Conservation (phyloP, 768 basidiomycete species). For the Termitomyces sp. region DNA sequence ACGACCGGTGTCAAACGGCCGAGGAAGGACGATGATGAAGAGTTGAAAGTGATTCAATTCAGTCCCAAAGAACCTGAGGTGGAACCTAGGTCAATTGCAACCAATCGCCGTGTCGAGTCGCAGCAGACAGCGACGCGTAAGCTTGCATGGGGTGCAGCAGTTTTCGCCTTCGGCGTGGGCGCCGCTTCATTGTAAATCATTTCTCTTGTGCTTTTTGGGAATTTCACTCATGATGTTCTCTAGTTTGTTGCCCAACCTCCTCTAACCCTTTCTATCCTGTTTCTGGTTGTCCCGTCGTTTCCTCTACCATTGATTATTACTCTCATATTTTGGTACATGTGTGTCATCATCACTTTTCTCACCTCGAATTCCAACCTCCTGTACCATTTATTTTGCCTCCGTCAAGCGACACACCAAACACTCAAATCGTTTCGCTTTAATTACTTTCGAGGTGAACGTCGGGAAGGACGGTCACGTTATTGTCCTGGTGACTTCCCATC, state of each 20-base stretch:
- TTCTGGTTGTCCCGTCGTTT: background rate
- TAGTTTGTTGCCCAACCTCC: constrained; percentile 51
- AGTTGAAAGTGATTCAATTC: constrained; percentile 34
- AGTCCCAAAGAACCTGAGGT: constrained; percentile 66
- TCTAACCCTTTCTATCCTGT: constrained; percentile 23
- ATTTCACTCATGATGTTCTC: constrained; percentile 1
- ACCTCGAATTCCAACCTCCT: constrained; percentile 9
- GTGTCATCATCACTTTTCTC: constrained; percentile 10
- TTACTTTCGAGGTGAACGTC: constrained; percentile 3
- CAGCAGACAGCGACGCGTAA: constrained; percentile 67
- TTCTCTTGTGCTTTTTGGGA: background rate
- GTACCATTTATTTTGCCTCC: constrained; percentile 10
- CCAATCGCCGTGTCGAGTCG: constrained; percentile 58
- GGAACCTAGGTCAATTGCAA: constrained; percentile 42
- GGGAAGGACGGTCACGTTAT: background rate
- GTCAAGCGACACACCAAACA: constrained; percentile 6
- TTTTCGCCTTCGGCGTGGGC: constrained; percentile 78
- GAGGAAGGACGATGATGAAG: constrained; percentile 50
- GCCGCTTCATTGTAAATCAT: constrained; percentile 57
- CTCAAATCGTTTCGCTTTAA: background rate
- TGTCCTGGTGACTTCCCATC: background rate
- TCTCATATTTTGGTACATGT: background rate
- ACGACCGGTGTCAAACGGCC: constrained; percentile 42
- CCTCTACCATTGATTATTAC: background rate
- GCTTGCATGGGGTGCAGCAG: constrained; percentile 77